These are phyloP conservation scores for Wickerhamiella brachini DNA, from an alignment of 805 yeast species.

Conservation along the genomic window DNA sequence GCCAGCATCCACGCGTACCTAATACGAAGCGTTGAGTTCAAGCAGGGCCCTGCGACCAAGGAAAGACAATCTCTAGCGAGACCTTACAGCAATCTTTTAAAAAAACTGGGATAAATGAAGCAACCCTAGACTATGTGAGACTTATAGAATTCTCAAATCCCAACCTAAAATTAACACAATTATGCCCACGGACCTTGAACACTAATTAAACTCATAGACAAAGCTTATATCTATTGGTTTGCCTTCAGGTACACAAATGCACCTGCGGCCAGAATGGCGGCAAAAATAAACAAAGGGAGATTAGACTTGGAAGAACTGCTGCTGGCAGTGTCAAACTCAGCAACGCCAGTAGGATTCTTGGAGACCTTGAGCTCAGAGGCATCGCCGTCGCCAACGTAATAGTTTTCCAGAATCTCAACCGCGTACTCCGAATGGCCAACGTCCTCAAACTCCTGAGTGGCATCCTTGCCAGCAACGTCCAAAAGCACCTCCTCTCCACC, in stretches of 20 bases:
- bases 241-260: constrained; percentile 24
- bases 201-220: background rate
- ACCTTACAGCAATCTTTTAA: no score
- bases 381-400: constrained; percentile 69
- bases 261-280: constrained; percentile 24
- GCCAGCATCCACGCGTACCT: no score
- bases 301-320: constrained; percentile 15
- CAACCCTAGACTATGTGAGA: no score
- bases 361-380: constrained; percentile 26
- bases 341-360: constrained; percentile 12
- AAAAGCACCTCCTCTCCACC: constrained; percentile 76
- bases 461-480: constrained; percentile 74
- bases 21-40: no score
- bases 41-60: no score
- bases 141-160: no score
- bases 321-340: constrained; percentile 13
- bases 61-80: no score
- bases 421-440: constrained; percentile 98
- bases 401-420: constrained; percentile 51
- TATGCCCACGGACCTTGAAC: no score
- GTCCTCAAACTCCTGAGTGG: constrained; percentile 56
- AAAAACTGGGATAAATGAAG: no score
- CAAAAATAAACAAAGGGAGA: constrained; percentile 18
- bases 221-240: constrained; percentile 5
- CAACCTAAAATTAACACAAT: no score